A percentile compares a stretch with the other conserved stretches of the same genome.
phyloP scores from a whole-genome alignment of 805 yeast genomes.

The Lipomyces anomalus region DNA sequence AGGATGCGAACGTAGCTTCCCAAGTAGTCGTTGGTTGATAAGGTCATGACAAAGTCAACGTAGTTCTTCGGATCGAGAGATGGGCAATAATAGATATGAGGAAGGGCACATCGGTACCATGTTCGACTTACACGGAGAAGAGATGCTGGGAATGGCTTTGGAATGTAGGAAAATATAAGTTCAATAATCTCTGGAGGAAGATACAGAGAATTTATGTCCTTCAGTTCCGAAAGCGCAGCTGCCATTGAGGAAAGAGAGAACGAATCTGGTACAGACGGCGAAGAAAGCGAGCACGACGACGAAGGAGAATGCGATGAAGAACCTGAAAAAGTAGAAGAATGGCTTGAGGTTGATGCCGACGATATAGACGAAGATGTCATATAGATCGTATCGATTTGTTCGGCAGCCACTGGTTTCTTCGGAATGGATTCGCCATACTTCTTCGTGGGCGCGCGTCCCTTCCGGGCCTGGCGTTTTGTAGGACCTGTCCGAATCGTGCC shows the following conservation, averaged over 20 bases:
- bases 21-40: conserved; percentile 38
- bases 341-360: too few relatives aligned
- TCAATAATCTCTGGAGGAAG: conserved; percentile 69
- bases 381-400: background rate
- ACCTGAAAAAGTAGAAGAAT: too few relatives aligned
- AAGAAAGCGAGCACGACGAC: background rate
- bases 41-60: conserved; percentile 57
- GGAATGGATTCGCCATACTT: conserved; percentile 14
- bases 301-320: background rate
- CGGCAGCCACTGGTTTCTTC: background rate
- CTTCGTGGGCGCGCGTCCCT: conserved; percentile 27
- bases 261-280: background rate
- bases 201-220: conserved; percentile 61
- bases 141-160: conserved; percentile 41
- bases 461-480: conserved; percentile 26
- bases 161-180: conserved; percentile 76
- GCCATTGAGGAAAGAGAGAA: too few relatives aligned
- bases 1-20: conserved; percentile 59
- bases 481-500: conserved; percentile 23
- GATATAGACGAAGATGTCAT: too few relatives aligned
- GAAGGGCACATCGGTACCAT: conserved; percentile 58
- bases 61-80: conserved; percentile 62
- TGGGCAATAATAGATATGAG: conserved; percentile 62
- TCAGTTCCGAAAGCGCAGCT: too few relatives aligned
- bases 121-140: conserved; percentile 44